Base-by-base conservation (phyloP, 352 stramenopile species). In the Phytophthora gonapodyides region DNA sequence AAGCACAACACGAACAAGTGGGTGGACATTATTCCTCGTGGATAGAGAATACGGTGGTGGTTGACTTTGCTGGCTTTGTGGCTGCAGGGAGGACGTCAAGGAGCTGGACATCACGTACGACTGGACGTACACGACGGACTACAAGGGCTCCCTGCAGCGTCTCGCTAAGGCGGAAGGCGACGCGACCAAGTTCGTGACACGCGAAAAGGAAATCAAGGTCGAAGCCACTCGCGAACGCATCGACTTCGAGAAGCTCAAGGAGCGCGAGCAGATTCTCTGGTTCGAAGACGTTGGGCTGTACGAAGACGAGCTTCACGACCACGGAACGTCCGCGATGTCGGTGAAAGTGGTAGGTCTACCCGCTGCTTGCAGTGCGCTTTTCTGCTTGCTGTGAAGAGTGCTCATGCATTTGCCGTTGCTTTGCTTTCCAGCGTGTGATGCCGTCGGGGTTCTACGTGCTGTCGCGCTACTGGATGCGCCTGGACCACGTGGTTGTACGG, bases 121-220 rank as follows among this genome's bases (percentile, higher is more conserved):
- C 57, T 94, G 85, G 85, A 94, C 85, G 33, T 94, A 84, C 71
- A 80, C 85, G 51, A 94, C 80, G 7, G 76, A 92, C 67, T 94
- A 94, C 67, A 89, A 91, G 69, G 84, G 84, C 35, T 91, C 77
- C 37, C 47, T 91, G 30, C 81, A 87, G 58, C 81, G 75, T 13
- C 36, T 89, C 9, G 60, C 41, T 5, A 69, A 74, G 21, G 34
- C 33, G 2, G 59, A 76, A n/a, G 27, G 55, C 2, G 44, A 21
- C 1, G 46, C 54, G 16, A 19, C 17, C 13, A 69, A 27, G 37
- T 65, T 72, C 19, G 62, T 62, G 7, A 57, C 52, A 7, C 73
- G 67, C 15, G 45, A 62, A 6, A 64, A 80, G 46, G 69, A 86
- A 15, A 67, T 74, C 3, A 47, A 54, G 10, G 53, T 82, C 7